A percentile compares a stretch with the other conserved stretches of the same genome.
phyloP scores from a whole-genome alignment of 371 early-diverging fungal species.

The Mortierella sp. region DNA sequence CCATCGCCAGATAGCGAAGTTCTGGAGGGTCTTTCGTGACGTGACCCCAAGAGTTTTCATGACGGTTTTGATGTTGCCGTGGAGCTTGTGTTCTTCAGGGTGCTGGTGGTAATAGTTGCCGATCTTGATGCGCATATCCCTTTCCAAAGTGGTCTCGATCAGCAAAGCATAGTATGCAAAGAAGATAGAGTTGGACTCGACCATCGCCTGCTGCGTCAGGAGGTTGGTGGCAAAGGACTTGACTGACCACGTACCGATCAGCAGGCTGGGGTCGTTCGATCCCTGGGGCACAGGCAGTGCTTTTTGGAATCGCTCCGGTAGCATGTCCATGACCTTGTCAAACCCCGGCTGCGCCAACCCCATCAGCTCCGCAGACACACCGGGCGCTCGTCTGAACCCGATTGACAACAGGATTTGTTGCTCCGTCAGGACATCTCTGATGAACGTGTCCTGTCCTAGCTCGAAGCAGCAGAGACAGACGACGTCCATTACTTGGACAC shows the following conservation, averaged over 20 bases:
- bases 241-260: slow-evolving; percentile 68
- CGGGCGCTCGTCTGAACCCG: slow-evolving; percentile 32
- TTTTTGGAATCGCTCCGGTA: slow-evolving; percentile 54
- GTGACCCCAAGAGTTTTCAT: slow-evolving; percentile 49
- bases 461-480: slow-evolving; percentile 32
- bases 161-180: slow-evolving; percentile 69
- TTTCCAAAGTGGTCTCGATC: slow-evolving; percentile 65
- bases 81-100: slow-evolving; percentile 21
- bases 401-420: slow-evolving; percentile 46
- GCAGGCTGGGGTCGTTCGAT: slow-evolving; percentile 56
- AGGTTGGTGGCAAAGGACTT: slow-evolving; percentile 59
- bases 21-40: slow-evolving; percentile 62
- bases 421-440: slow-evolving; percentile 35
- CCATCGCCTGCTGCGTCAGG: slow-evolving; percentile 61
- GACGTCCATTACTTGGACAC: slow-evolving; percentile 34
- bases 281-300: slow-evolving; percentile 60
- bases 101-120: slow-evolving; percentile 51
- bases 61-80: slow-evolving; percentile 47
- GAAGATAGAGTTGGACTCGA: slow-evolving; percentile 62
- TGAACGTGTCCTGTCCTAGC: slow-evolving; percentile 20
- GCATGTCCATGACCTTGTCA: slow-evolving; percentile 36
- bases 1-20: slow-evolving; percentile 71
- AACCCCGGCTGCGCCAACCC: slow-evolving; percentile 45
- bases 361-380: slow-evolving; percentile 45
- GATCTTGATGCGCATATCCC: slow-evolving; percentile 56